phyloP scores from a whole-genome alignment of 129 eudicot genomes.

The Dittrichia graveolens region DNA sequence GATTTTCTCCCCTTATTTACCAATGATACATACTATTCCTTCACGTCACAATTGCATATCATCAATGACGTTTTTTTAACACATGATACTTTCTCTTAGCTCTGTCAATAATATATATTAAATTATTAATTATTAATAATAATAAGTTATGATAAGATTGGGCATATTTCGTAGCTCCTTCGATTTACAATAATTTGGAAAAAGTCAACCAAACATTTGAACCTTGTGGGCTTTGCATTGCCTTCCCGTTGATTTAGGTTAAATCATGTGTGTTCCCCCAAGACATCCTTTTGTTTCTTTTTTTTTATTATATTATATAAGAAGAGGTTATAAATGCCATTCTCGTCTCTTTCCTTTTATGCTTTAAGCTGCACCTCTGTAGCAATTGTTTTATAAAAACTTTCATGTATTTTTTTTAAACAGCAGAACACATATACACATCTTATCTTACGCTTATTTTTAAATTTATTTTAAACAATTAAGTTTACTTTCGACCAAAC shows the following conservation, averaged over 20 bases:
- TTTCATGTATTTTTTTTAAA: background rate
- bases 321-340: background rate
- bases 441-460: too few relatives aligned
- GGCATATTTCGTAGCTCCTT: background rate
- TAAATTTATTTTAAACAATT: too few relatives aligned
- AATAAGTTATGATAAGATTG: background rate
- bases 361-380: background rate
- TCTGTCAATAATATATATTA: too few relatives aligned
- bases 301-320: background rate
- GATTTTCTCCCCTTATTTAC: too few relatives aligned
- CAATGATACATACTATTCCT: too few relatives aligned
- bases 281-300: background rate
- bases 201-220: slow-evolving; percentile 29
- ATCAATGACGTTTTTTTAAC: too few relatives aligned
- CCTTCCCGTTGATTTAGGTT: slow-evolving; percentile 26
- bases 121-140: too few relatives aligned
- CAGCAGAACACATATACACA: too few relatives aligned
- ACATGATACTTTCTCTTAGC: too few relatives aligned
- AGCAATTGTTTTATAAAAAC: background rate
- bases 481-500: too few relatives aligned
- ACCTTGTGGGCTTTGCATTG: slow-evolving; percentile 2
- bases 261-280: slow-evolving; percentile 24
- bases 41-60: too few relatives aligned
- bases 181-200: background rate
- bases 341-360: slow-evolving; percentile 3